Evolutionary conservation across 2,329 filamentous ascomycete genomes (phyloP), one percentile per base, ranked within the genome.

Genomic region (Verruconis gallopava): DNA sequence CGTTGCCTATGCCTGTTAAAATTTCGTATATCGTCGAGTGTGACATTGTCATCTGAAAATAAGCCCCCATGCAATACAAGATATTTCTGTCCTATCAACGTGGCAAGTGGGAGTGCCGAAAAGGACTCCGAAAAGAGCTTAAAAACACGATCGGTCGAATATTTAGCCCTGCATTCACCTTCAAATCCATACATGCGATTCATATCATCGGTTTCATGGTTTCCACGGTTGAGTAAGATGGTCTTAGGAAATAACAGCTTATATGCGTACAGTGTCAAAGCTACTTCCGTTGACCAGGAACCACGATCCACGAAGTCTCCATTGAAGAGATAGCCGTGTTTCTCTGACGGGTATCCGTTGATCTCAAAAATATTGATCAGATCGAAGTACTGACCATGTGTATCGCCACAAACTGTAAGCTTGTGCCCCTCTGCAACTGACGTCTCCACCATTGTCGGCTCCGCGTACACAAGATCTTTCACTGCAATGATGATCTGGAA

Each of bases 161-260:
- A 98, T 66, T 98, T 98, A 52, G 85, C 85, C 62, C 89, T 91
- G 70, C 91, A 96, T 61, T 98, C 91, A 57, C 91, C 91, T 63
- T 98, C 91, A 55, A 98, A 98, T 14, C 91, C 91, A 58, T 98
- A 98, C 42, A 91, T 88, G 50, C 85, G 79, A 70, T 98, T 98
- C 91, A 98, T 98, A 63, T 95, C 89, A 59, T 96, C 89, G 38
- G 91, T 96, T 67, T 98, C 91, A 65, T 98, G 91, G 64, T 98
- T 98, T 52, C 91, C 91, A 47, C 91, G 79, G 70, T 98, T 98
- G 49, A 98, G 69, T 75, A 93, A 96, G 71, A 98, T 89, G 42
- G 71, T 77, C 34, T 77, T 75, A 5, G 91, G 91, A 42, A 83
- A 78, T 53, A 96, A 64, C 89, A 85, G 94, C 68, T 98, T 98